Conservation (phyloP, 805 yeast species). For the Myxozyma neglecta region DNA sequence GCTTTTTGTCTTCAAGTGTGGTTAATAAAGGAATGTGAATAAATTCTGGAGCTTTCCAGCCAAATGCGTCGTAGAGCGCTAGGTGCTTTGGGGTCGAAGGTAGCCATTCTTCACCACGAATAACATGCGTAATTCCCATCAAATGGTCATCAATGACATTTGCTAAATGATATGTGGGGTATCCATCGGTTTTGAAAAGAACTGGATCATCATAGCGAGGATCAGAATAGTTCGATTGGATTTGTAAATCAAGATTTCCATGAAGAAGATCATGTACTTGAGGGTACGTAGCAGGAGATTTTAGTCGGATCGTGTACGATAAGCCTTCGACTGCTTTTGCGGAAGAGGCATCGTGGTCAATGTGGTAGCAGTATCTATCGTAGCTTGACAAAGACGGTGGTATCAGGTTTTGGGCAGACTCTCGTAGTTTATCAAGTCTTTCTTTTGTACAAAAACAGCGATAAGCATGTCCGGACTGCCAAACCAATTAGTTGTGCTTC, state of each 20-base stretch:
- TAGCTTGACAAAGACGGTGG: constrained; percentile 94
- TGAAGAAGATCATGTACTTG: constrained; percentile 71
- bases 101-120: constrained; percentile 97
- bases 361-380: constrained; percentile 71
- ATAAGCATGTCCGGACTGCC: constrained; percentile 66
- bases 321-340: constrained; percentile 39
- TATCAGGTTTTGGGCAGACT: constrained; percentile 66
- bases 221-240: constrained; percentile 70
- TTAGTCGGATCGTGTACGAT: constrained; percentile 66
- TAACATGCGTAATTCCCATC: constrained; percentile 90
- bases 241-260: constrained; percentile 73
- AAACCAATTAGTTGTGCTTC: neutral
- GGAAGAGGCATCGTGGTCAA: constrained; percentile 40
- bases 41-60: constrained; percentile 78
- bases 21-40: constrained; percentile 88
- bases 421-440: constrained; percentile 64
- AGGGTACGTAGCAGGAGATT: constrained; percentile 71
- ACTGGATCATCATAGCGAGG: constrained; percentile 87
- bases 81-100: constrained; percentile 94
- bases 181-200: constrained; percentile 84
- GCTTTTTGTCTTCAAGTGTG: constrained; percentile 52
- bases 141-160: constrained; percentile 92
- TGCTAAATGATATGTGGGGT: constrained; percentile 96
- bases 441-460: constrained; percentile 84
- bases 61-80: constrained; percentile 80